Base-by-base conservation (phyloP, 805 yeast species). In the Diddensiella caesifluorescens region DNA sequence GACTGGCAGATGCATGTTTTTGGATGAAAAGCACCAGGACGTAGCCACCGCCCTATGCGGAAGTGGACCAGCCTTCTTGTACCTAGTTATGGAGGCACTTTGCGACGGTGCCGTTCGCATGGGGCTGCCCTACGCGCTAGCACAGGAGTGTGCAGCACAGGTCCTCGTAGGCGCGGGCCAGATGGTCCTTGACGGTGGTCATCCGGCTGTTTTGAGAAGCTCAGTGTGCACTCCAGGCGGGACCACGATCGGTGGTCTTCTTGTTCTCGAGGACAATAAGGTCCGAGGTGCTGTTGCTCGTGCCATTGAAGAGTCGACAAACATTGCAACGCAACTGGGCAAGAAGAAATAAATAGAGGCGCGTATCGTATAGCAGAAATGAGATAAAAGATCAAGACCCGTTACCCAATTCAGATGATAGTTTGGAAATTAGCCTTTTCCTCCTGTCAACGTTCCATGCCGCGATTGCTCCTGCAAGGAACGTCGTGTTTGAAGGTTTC, bases 171-270 rank as follows among this genome's bases (percentile, higher is more conserved):
- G 98, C 19, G 84, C 97, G 10, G 90, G 92, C 12, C 80, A 79
- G 64, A 84, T 92, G 96, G 89, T 82, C 1, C 74, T 80, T 49
- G 75, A 77, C 51, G 80, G 88, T 7, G 88, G 86, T 2, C 96
- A 90, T 57, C 98, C 98, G 7, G 90, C 92, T 15, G 86, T 75
- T 9, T 73, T 92, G 60, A 85, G 85, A 60, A 79, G 83, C 60
- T 81, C 80, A 54, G 92, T 92, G 5, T 88, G 96, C 60, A 92
- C 98, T 0, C 98, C 98, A 19, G 98, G 92, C 22, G 98, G 98
- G 25, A 89, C 97, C 38, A 92, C 98, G 3, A 92, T 92, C 60
- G 95, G 95, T 6, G 98, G 98, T 0, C 69, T 92, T 45, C 73
- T 90, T 63, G 86, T 80, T 50, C 79, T 92, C 82, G 98, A 92